Evolutionary conservation across 805 yeast genomes (phyloP).

Genomic region (Ascoidea rubescens): DNA sequence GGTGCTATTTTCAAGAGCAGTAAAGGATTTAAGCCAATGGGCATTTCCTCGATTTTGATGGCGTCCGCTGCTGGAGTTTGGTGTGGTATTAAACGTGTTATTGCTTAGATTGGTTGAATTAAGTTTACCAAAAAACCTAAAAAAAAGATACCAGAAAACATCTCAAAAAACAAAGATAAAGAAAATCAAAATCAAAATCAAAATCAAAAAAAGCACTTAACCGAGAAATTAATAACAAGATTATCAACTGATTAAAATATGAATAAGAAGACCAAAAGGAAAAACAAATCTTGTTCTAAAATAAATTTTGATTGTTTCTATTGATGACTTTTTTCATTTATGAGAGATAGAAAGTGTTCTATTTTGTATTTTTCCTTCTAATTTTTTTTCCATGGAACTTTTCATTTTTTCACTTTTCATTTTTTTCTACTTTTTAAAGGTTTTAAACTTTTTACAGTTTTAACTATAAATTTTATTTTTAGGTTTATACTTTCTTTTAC

Average conservation of each 20-base stretch:
- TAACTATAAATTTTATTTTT: background rate
- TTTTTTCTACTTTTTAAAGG: too few relatives aligned
- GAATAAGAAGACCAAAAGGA: too few relatives aligned
- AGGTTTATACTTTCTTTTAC: background rate
- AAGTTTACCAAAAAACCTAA: background rate
- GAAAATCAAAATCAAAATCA: background rate
- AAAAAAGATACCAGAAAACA: too few relatives aligned
- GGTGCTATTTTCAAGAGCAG: constrained; percentile 87
- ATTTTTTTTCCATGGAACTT: background rate
- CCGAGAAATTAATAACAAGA: background rate
- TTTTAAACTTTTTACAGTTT: background rate
- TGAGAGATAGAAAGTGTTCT: background rate
- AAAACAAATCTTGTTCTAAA: too few relatives aligned
- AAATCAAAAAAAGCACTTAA: background rate
- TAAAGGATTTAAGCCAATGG: constrained; percentile 80
- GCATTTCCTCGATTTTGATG: constrained; percentile 68
- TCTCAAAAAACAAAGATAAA: too few relatives aligned
- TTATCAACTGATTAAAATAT: too few relatives aligned
- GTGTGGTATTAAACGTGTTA: constrained; percentile 58
- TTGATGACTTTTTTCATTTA: too few relatives aligned
- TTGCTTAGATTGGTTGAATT: constrained; percentile 2
- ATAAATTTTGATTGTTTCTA: too few relatives aligned
- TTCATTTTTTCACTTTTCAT: background rate
- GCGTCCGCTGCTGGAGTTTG: constrained; percentile 87
- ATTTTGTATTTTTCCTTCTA: background rate